phyloP scores from a whole-genome alignment of 148 eudicot species.

The Heliosperma pusillum region DNA sequence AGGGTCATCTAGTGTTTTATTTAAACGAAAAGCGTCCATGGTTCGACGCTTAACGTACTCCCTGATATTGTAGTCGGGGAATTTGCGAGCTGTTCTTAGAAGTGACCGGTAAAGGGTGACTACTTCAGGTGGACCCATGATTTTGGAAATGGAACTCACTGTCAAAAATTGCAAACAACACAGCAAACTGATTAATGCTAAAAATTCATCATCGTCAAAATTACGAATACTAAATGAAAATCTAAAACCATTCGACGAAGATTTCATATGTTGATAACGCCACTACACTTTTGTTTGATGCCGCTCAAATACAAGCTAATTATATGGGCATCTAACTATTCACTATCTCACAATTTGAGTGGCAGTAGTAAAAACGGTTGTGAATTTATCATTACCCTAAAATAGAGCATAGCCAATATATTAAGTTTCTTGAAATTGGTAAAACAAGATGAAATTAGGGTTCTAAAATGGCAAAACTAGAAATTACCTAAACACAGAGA shows the following conservation, averaged over 20 bases:
- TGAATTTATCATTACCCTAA: not conserved
- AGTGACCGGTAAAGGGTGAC: constrained; percentile 45
- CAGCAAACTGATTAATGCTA: not conserved
- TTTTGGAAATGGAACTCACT: not conserved
- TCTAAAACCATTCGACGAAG: not conserved
- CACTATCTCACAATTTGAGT: no score
- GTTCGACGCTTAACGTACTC: constrained; percentile 67
- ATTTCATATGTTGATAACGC: not conserved
- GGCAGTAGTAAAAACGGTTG: no score
- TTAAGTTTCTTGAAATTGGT: not conserved
- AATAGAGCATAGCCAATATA: not conserved
- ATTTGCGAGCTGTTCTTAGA: constrained; percentile 46
- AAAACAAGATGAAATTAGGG: not conserved
- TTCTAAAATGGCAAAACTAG: not conserved
- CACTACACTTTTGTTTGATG: no score
- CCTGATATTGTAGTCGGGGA: constrained; percentile 62
- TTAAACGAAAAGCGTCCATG: constrained; percentile 50
- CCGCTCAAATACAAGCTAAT: no score
- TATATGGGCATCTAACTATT: no score
- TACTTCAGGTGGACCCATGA: not conserved
- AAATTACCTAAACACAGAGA: no score
- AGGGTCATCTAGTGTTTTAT: constrained; percentile 48
- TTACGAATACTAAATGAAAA: not conserved
- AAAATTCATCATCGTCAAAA: not conserved
- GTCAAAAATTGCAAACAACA: not conserved